A percentile compares a stretch with the other conserved stretches of the same genome.
Conservation (phyloP, 306 rosid species). For the Medicago lupulina region DNA sequence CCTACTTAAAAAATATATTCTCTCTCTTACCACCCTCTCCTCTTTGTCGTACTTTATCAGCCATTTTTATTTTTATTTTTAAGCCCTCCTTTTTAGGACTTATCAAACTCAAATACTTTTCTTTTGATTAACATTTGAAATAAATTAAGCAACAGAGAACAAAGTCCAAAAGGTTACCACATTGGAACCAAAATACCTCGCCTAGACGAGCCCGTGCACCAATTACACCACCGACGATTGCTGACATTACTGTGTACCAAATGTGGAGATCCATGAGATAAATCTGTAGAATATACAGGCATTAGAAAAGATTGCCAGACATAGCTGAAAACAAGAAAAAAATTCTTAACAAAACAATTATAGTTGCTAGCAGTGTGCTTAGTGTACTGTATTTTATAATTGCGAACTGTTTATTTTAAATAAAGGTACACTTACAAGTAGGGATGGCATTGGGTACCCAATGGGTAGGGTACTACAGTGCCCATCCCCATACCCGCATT, state of each 20-base stretch:
- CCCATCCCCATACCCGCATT: no score
- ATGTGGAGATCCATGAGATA: constrained; percentile 95
- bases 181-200: constrained; percentile 65
- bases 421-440: background rate
- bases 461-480: no score
- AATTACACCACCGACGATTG: constrained; percentile 89
- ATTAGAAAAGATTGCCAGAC: constrained; percentile 39
- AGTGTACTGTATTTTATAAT: background rate
- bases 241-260: constrained; percentile 92
- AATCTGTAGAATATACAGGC: constrained; percentile 62
- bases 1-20: background rate
- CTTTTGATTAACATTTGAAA: constrained; percentile 6
- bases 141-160: background rate
- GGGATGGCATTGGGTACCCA: no score
- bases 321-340: constrained; percentile 10
- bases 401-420: background rate
- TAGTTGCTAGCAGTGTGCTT: constrained; percentile 1
- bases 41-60: background rate
- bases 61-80: constrained; percentile 4
- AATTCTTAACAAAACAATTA: constrained; percentile 8
- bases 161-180: background rate
- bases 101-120: background rate
- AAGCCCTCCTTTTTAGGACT: constrained; percentile 19
- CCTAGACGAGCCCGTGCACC: constrained; percentile 97
- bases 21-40: constrained; percentile 23